These are phyloP conservation scores for Yamadazyma paraphyllophila DNA, from an alignment of 805 yeast genomes.

Conservation along the genomic window DNA sequence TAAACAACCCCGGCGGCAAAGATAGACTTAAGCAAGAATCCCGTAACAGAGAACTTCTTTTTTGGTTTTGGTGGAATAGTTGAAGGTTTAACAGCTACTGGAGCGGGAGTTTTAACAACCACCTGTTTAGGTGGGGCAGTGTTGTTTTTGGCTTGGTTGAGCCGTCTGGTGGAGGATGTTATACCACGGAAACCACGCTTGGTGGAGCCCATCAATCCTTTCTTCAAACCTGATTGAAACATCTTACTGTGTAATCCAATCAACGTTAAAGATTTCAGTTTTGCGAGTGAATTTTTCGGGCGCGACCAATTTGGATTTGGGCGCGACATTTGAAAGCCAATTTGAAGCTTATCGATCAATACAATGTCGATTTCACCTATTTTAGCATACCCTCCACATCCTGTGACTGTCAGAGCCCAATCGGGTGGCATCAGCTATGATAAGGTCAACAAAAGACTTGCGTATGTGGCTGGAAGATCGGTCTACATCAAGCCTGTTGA, in stretches of 20 bases:
- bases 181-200: neutral
- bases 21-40: constrained; percentile 30
- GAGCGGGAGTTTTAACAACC: neutral
- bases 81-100: neutral
- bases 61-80: constrained; percentile 2
- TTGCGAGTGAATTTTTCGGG: neutral
- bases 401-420: constrained; percentile 69
- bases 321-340: too few species aligned
- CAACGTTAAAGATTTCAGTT: constrained; percentile 2
- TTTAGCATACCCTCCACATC: constrained; percentile 66
- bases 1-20: constrained; percentile 28
- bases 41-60: constrained; percentile 30
- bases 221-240: neutral
- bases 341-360: neutral
- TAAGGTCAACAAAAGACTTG: constrained; percentile 62
- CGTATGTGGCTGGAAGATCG: constrained; percentile 80
- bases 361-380: constrained; percentile 30
- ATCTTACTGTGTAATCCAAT: constrained; percentile 6
- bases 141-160: neutral
- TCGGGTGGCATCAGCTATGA: constrained; percentile 78
- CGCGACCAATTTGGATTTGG: too few species aligned
- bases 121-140: neutral
- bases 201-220: neutral
- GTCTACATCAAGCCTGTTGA: constrained; percentile 67
- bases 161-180: neutral